Conservation (phyloP, 2,329 filamentous ascomycete species). For the Diaporthe batatas region DNA sequence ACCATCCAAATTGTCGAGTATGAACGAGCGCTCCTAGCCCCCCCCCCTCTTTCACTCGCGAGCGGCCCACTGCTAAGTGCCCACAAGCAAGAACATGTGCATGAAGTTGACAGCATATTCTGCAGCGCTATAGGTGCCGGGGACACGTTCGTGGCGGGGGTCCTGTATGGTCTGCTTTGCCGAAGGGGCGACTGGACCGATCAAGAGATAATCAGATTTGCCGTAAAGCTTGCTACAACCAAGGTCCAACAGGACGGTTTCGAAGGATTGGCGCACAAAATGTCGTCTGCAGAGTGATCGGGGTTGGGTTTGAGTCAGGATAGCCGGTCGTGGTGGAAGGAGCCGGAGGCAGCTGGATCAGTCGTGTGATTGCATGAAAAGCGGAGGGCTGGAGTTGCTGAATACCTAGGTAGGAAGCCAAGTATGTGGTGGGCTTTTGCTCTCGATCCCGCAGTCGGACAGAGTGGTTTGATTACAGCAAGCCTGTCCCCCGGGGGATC, state of each 20-base stretch:
- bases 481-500: neutral
- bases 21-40: conserved; percentile 46
- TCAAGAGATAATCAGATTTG: conserved; percentile 64
- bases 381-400: conserved; percentile 12
- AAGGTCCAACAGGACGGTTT: conserved; percentile 80
- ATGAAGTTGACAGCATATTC: conserved; percentile 31
- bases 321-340: conserved; percentile 5
- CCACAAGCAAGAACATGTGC: conserved; percentile 13
- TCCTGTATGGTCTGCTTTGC: conserved; percentile 72
- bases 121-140: conserved; percentile 78
- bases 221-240: conserved; percentile 72
- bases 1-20: conserved; percentile 70
- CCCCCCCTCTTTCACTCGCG: neutral
- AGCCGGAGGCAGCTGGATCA: conserved; percentile 42
- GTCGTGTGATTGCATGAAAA: conserved; percentile 41
- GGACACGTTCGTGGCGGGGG: conserved; percentile 81
- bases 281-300: conserved; percentile 36
- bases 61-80: conserved; percentile 17
- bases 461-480: conserved; percentile 3
- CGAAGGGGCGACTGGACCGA: conserved; percentile 63
- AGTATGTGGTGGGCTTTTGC: conserved; percentile 9
- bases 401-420: conserved; percentile 20
- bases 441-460: conserved; percentile 30
- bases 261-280: conserved; percentile 57
- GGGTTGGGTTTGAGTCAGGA: conserved; percentile 37